phyloP scores from a whole-genome alignment of 352 stramenopile species.

The Nannochloropsis limnetica region DNA sequence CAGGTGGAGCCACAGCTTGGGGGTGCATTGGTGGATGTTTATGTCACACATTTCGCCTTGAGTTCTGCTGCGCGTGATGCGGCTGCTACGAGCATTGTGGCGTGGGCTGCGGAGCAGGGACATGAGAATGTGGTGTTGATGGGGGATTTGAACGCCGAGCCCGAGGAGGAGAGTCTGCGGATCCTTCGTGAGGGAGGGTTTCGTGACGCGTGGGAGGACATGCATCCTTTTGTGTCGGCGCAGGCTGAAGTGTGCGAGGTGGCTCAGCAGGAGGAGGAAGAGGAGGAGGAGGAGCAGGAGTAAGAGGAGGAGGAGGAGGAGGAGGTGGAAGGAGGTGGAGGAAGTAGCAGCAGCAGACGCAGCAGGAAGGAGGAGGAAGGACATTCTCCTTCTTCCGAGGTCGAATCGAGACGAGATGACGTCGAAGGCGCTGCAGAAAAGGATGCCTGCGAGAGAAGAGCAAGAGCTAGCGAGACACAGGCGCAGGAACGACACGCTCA shows the following conservation, averaged over 20 bases:
- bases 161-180: conserved; percentile 14
- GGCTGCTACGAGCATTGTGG: not conserved
- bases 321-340: no score
- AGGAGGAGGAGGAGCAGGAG: not conserved
- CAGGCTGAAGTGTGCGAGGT: not conserved
- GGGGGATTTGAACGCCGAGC: conserved; percentile 1
- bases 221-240: not conserved
- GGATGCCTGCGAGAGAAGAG: not conserved
- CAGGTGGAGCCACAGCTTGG: not conserved
- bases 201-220: not conserved
- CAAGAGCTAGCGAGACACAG: not conserved
- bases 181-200: not conserved
- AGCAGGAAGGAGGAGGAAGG: no score
- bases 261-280: not conserved
- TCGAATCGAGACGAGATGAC: no score
- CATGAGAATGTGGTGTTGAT: conserved; percentile 31
- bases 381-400: no score
- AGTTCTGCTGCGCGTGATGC: not conserved
- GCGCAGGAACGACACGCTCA: not conserved
- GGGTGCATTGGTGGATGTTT: conserved; percentile 5
- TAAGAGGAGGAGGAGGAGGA: not conserved
- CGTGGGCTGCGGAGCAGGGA: not conserved
- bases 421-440: not conserved
- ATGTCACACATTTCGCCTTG: not conserved
- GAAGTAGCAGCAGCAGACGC: no score